Conservation (phyloP, 2,329 filamentous ascomycete species). For the Endothia cerciana region DNA sequence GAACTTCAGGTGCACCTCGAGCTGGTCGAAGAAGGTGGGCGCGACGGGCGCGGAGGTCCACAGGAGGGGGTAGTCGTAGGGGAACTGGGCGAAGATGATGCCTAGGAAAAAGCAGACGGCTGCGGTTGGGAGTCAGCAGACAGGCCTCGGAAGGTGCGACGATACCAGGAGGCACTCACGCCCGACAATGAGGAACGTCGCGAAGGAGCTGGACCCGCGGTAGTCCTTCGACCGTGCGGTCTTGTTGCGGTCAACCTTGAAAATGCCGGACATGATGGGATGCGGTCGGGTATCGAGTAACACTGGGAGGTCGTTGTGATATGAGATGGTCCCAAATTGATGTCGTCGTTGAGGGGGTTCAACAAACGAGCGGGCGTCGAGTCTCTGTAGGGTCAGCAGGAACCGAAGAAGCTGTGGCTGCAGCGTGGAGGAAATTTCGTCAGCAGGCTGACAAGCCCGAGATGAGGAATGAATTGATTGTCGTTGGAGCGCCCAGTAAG, state of each 20-base stretch:
- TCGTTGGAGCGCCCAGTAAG: conserved; percentile 5
- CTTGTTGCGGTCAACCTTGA: conserved; percentile 56
- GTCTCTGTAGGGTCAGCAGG: conserved; percentile 5
- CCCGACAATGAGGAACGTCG: conserved; percentile 94
- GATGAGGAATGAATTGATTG: not conserved
- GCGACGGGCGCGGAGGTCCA: conserved; percentile 72
- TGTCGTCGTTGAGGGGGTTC: conserved; percentile 1
- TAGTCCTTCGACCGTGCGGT: conserved; percentile 61
- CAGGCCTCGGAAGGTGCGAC: conserved; percentile 13
- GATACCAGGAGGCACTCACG: conserved; percentile 63
- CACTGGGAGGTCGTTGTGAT: not conserved
- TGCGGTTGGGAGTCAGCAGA: conserved; percentile 40
- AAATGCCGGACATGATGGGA: conserved; percentile 24
- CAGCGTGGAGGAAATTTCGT: conserved; percentile 5
- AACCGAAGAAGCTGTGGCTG: conserved; percentile 8
- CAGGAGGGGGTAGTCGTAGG: conserved; percentile 91
- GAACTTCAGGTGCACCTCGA: conserved; percentile 89
- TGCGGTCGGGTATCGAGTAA: not conserved
- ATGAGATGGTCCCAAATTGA: conserved; percentile 9
- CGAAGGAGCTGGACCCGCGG: conserved; percentile 73
- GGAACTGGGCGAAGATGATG: conserved; percentile 93
- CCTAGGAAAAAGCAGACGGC: conserved; percentile 97
- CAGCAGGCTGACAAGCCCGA: not conserved
- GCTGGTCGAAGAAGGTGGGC: conserved; percentile 75
- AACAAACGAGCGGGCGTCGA: not conserved